A percentile compares a stretch with the other conserved stretches of the same genome.
Conservation (phyloP, 1,284 basidiomycete genomes). For the Crucibulum parvulum region DNA sequence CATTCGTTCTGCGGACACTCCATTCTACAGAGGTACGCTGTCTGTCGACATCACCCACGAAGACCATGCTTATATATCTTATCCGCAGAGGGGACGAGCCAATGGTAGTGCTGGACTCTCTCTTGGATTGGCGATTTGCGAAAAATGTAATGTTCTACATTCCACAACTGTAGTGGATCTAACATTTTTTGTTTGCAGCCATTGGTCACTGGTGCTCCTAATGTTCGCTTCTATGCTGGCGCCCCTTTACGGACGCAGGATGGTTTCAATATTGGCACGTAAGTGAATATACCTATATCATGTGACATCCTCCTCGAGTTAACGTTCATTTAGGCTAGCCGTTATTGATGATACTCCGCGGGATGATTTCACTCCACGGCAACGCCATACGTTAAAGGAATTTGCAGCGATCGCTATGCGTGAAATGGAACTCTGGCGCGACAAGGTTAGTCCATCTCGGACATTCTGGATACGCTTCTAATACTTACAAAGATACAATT, state of each 20-base stretch:
- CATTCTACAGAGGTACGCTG: constrained; percentile 76
- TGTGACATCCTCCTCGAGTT: neutral
- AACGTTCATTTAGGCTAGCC: constrained; percentile 60
- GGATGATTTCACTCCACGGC: constrained; percentile 87
- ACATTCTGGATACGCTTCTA: neutral
- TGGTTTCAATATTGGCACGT: constrained; percentile 90
- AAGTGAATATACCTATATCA: constrained; percentile 26
- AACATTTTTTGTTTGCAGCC: constrained; percentile 57
- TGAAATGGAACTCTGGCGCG: constrained; percentile 94
- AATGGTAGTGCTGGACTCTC: constrained; percentile 83
- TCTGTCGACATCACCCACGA: neutral
- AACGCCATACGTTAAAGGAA: constrained; percentile 92
- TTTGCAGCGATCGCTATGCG: constrained; percentile 96
- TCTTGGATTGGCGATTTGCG: constrained; percentile 88
- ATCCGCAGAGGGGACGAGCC: constrained; percentile 81
- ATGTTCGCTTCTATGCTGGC: constrained; percentile 91
- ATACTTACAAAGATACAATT: constrained; percentile 74
- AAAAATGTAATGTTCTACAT: constrained; percentile 61
- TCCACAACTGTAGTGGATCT: neutral
- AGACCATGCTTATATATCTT: constrained; percentile 1
- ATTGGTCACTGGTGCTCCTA: constrained; percentile 69
- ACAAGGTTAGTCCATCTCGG: constrained; percentile 65
- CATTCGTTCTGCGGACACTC: constrained; percentile 86
- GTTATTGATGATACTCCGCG: constrained; percentile 88
- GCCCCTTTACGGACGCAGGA: constrained; percentile 90